Evolutionary conservation across 2,329 filamentous ascomycete species (phyloP), one percentile per base, ranked within the genome.

Genomic region (Corinectria fuckeliana): DNA sequence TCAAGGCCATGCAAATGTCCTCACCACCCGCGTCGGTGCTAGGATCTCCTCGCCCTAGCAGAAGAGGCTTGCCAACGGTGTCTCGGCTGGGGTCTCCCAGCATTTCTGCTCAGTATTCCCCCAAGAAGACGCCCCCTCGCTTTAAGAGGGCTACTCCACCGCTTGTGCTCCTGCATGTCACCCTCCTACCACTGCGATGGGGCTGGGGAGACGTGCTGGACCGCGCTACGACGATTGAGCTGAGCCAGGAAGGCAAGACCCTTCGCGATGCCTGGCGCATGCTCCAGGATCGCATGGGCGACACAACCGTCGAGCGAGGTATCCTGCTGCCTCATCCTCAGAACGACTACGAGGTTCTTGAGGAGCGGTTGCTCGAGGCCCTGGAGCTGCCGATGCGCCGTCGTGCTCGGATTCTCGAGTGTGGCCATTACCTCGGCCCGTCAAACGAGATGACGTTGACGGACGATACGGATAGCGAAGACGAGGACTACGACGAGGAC

Each of bases 311-410:
- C 63, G 85, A 91, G 70, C 84, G 91, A 20, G 91, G 90, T 2
- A 82, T 95, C 30, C 78, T 95, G 41, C 82, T 95, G 7, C 86
- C 90, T 2, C 92, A 95, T 71, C 91, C 91, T 1, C 86, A 91
- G 66, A 89, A 89, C 56, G 91, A 93, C 72, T 94, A 91, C 69
- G 91, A 93, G 73, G 77, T 92, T 56, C 82, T 95, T 0, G 90
- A 94, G 75, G 91, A 93, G 76, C 82, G 91, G 25, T 80, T 94
- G 30, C 78, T 93, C 3, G 91, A 93, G 74, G 88, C 89, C 2
- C 76, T 93, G 44, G 91, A 92, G 72, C 79, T 94, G 14, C 88
- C 87, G 1, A 78, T 88, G 26, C 80, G 80, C 14, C 80, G 84
- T 1, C 79, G 86, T n/a, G 89, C 90, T 3, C 82, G 88, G 3